A percentile compares a stretch with the other conserved stretches of the same genome.
Evolutionary conservation across 2,329 filamentous ascomycete genomes (phyloP).

Genomic region (Setomelanomma holmii): DNA sequence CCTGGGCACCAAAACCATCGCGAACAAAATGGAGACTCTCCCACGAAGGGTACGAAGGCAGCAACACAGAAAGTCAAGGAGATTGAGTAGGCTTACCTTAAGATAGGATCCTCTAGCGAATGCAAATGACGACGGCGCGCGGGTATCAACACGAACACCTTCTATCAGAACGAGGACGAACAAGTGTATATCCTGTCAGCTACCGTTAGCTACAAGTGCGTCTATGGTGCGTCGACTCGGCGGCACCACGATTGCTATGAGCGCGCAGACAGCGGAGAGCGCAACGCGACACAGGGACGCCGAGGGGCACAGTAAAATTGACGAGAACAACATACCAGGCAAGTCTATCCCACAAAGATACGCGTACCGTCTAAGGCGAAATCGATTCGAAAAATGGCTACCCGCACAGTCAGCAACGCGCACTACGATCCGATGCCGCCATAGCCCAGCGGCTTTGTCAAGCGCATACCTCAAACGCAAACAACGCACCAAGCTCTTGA

Average conservation of each 20-base stretch:
- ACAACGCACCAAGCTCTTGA: constrained; percentile 51
- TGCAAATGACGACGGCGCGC: constrained; percentile 29
- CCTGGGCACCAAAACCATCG: not conserved
- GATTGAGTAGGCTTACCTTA: constrained; percentile 39
- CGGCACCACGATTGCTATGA: constrained; percentile 8
- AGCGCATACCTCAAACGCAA: constrained; percentile 44
- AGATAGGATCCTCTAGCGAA: constrained; percentile 30
- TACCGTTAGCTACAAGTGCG: constrained; percentile 10
- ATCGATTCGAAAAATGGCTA: constrained; percentile 36
- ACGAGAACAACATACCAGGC: constrained; percentile 30
- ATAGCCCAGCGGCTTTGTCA: constrained; percentile 12
- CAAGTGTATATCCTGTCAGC: constrained; percentile 32
- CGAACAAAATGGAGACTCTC: not conserved
- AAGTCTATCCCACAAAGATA: constrained; percentile 35
- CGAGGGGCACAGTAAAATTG: not conserved
- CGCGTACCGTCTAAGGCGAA: constrained; percentile 33
- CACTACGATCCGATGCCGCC: constrained; percentile 7
- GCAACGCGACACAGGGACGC: constrained; percentile 2
- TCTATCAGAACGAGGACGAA: constrained; percentile 39
- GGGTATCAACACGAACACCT: constrained; percentile 37
- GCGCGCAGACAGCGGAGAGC: constrained; percentile 1
- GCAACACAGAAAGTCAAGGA: not conserved
- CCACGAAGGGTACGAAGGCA: not conserved
- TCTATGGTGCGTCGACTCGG: not conserved
- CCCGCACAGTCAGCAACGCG: constrained; percentile 28